A percentile compares a stretch with the other conserved stretches of the same genome.
These are phyloP conservation scores for Lasiodiplodia sp. DNA, from an alignment of 2,329 filamentous ascomycete genomes.

Conservation along the genomic window DNA sequence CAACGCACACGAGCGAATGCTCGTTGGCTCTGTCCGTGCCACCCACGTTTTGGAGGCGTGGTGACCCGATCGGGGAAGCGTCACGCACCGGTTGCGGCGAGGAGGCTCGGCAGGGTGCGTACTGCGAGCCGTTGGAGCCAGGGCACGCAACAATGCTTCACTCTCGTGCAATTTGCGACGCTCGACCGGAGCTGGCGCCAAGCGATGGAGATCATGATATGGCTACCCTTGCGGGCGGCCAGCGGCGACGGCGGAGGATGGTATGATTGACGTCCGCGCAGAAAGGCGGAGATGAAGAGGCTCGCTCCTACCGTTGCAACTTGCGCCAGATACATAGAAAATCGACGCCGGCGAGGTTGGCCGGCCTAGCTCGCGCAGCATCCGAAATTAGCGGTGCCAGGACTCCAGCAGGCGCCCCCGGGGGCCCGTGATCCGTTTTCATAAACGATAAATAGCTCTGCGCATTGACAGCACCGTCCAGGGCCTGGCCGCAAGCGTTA, in stretches of 20 bases:
- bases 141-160: conserved; percentile 14
- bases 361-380: conserved; percentile 7
- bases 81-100: conserved; percentile 22
- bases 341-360: neutral
- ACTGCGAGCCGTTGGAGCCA: conserved; percentile 17
- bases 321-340: conserved; percentile 26
- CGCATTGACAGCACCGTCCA: conserved; percentile 11
- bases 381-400: conserved; percentile 23
- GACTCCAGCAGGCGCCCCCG: conserved; percentile 4
- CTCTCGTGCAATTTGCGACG: conserved; percentile 22
- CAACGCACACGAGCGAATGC: conserved; percentile 20
- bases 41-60: conserved; percentile 10
- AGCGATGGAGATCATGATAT: conserved; percentile 27
- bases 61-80: conserved; percentile 19
- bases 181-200: conserved; percentile 11
- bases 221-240: conserved; percentile 2
- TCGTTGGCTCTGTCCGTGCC: conserved; percentile 7
- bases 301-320: conserved; percentile 19
- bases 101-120: conserved; percentile 16
- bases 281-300: conserved; percentile 24
- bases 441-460: conserved; percentile 25
- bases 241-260: neutral
- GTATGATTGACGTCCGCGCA: conserved; percentile 14
- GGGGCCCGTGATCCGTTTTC: conserved; percentile 25
- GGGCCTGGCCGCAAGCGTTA: conserved; percentile 1